Base-by-base conservation (phyloP, 1,284 basidiomycete genomes). In the Phlebopus sp. region DNA sequence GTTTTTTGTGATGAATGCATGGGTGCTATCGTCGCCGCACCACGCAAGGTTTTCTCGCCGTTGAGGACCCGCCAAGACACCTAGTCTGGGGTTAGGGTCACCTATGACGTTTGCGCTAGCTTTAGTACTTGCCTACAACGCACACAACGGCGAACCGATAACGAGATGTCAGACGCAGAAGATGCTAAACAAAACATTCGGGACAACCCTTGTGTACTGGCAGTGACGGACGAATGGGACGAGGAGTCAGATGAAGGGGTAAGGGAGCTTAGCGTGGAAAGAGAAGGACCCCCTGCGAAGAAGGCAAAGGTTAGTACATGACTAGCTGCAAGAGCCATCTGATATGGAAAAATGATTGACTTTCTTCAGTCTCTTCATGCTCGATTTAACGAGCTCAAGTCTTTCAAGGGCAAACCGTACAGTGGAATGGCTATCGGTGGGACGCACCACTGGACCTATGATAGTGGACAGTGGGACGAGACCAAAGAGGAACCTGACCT, bases 401-500 rank as follows among this genome's bases (percentile, higher is more conserved):
- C 36, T 31, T 49, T 48, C 47, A 38, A 48, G 19, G 47, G 42
- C 10, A 42, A 49, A 37, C 32, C 21, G 32, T 44, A 48, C 41
- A 41, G 30, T 42, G 47, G 42, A 8, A 44, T 44, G 47, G 34
- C 42, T 27, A 49, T 44, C 23, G 42, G 47, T 4, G 42, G 47
- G 27, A 44, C 47, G 11, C 32, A 42, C 21, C 49, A 36, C 13
- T 51, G 55, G 40, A 51, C 35, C 2, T 48, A 54, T 19, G 42
- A 54, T 13, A 37, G 34, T 27, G 41, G 52, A n/a, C 38, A 46
- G 21, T 51, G 51, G 47, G 36, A 48, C 37, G 51, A 53, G 32
- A 55, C 39, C 19, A 49, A 57, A 36, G 44, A 57, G 17, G 45
- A 44, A 21, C 43, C 34, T 6, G 49, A 44, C 23, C 35, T 50